A percentile compares a stretch with the other conserved stretches of the same genome.
Evolutionary conservation across 495 filamentous ascomycete genomes (phyloP).

Genomic region (Talaromyces trachyspermus): DNA sequence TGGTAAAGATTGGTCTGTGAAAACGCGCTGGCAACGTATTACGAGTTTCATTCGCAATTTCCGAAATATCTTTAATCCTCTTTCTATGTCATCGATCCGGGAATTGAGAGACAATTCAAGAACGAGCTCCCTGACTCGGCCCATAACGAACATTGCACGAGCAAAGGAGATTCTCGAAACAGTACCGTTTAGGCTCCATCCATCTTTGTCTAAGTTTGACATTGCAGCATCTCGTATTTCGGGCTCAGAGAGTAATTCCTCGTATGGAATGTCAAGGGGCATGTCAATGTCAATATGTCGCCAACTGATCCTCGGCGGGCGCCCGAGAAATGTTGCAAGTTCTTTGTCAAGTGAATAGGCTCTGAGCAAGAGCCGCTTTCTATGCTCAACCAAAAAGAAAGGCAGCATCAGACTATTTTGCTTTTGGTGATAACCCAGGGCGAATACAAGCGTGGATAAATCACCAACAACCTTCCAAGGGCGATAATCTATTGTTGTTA

Average conservation of each 20-base stretch:
- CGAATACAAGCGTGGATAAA: slow-evolving; percentile 14
- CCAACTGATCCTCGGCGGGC: slow-evolving; percentile 38
- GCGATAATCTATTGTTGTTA: slow-evolving; percentile 7
- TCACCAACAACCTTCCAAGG: slow-evolving; percentile 12
- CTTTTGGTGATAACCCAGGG: slow-evolving; percentile 42
- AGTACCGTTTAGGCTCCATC: slow-evolving; percentile 41
- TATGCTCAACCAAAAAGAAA: slow-evolving; percentile 32
- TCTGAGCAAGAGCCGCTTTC: slow-evolving; percentile 34
- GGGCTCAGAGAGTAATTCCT: slow-evolving; percentile 33
- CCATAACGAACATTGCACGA: slow-evolving; percentile 37
- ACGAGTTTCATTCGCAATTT: not conserved
- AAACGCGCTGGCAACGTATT: slow-evolving; percentile 3
- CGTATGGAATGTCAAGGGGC: slow-evolving; percentile 40
- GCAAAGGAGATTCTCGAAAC: slow-evolving; percentile 22
- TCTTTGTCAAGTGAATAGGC: slow-evolving; percentile 35
- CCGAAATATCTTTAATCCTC: slow-evolving; percentile 8
- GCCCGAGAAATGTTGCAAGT: slow-evolving; percentile 34
- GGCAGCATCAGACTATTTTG: slow-evolving; percentile 15
- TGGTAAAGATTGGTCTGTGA: slow-evolving; percentile 13
- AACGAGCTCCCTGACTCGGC: slow-evolving; percentile 43
- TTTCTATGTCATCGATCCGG: slow-evolving; percentile 14
- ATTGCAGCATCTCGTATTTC: slow-evolving; percentile 26
- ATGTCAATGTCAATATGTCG: slow-evolving; percentile 38
- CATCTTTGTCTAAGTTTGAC: slow-evolving; percentile 30
- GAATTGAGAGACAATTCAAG: slow-evolving; percentile 45